phyloP scores from a whole-genome alignment of 371 early-diverging fungal species.

The Mortierella sp. region DNA sequence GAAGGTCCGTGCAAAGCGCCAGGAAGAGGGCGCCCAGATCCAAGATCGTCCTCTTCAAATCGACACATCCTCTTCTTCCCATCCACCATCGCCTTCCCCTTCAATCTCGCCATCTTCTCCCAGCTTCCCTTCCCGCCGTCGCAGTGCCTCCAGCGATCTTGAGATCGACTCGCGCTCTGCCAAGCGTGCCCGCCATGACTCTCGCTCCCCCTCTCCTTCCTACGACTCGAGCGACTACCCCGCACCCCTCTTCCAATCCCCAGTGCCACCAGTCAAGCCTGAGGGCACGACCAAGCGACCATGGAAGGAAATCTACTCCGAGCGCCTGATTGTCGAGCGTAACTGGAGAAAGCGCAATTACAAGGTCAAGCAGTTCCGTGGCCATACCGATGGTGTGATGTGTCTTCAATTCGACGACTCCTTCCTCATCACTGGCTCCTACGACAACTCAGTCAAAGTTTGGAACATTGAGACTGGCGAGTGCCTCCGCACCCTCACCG shows the following conservation, averaged over 20 bases:
- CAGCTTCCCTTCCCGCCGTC: constrained; percentile 25
- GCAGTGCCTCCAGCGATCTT: constrained; percentile 32
- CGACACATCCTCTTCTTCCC: constrained; percentile 17
- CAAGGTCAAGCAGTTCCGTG: constrained; percentile 67
- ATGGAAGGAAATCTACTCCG: constrained; percentile 90
- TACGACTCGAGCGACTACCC: not conserved
- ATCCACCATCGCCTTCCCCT: constrained; percentile 39
- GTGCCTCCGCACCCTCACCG: constrained; percentile 76
- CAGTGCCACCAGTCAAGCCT: constrained; percentile 43
- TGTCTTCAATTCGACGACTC: constrained; percentile 90
- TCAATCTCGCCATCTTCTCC: constrained; percentile 20
- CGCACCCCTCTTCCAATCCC: constrained; percentile 32
- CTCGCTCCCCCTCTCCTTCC: constrained; percentile 27
- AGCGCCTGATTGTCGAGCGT: constrained; percentile 84
- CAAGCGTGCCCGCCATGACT: constrained; percentile 28
- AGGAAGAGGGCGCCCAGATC: constrained; percentile 2
- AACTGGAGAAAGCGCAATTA: constrained; percentile 89
- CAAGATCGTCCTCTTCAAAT: not conserved
- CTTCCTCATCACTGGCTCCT: constrained; percentile 87
- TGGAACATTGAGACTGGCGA: constrained; percentile 88
- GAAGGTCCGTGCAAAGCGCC: constrained; percentile 38
- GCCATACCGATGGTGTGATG: constrained; percentile 91
- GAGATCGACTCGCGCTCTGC: constrained; percentile 18
- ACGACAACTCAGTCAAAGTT: constrained; percentile 85
- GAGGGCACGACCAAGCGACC: constrained; percentile 58